Conservation (phyloP, 257 asterid species). For the Solanum megistacrolobum region DNA sequence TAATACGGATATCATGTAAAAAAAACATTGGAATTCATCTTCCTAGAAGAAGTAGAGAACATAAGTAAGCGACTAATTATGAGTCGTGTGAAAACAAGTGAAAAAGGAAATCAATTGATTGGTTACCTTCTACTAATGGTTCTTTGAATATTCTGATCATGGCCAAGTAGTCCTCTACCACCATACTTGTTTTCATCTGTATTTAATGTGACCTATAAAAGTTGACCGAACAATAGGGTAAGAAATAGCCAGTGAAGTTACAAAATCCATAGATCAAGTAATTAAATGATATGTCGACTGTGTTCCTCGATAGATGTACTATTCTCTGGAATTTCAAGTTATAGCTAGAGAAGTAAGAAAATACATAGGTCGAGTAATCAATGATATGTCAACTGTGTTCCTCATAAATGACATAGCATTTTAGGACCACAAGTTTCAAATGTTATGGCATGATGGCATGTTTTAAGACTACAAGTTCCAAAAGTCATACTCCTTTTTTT, state of each 20-base stretch:
- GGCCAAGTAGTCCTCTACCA: constrained; percentile 60
- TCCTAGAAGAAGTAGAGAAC: background rate
- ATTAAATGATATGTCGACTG: background rate
- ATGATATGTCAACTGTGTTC: background rate
- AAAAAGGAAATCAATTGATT: background rate
- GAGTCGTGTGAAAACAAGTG: background rate
- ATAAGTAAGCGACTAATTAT: background rate
- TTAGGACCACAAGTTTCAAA: background rate
- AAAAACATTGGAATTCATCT: background rate
- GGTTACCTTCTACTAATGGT: constrained; percentile 60
- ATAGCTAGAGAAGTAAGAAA: background rate
- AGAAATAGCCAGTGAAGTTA: background rate
- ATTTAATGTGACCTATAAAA: constrained; percentile 52
- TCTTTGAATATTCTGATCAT: constrained; percentile 50
- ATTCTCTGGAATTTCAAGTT: background rate
- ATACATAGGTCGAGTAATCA: background rate
- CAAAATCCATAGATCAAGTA: background rate
- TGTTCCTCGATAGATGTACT: background rate
- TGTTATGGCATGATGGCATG: background rate
- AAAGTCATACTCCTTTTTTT: background rate
- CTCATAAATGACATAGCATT: background rate
- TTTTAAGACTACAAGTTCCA: background rate
- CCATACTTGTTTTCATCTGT: constrained; percentile 78
- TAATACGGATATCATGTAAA: background rate
- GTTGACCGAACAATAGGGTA: background rate